Evolutionary conservation across 2,329 filamentous ascomycete species (phyloP).

Genomic region (Grosmannia huntii): DNA sequence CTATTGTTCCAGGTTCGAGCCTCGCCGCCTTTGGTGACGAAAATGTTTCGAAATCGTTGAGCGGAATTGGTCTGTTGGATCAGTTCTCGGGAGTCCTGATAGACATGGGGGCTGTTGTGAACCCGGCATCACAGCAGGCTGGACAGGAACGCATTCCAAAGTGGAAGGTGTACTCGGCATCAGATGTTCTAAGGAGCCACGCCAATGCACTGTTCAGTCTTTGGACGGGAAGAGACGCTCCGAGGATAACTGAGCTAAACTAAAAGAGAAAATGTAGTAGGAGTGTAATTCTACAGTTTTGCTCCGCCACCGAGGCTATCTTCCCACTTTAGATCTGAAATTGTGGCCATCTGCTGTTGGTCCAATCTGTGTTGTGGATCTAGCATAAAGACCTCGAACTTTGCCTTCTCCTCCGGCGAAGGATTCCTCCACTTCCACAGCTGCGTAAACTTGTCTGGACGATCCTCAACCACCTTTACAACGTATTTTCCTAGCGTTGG

Average conservation of each 20-base stretch:
- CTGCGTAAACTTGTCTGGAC: neutral
- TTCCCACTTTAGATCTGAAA: neutral
- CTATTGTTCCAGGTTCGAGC: neutral
- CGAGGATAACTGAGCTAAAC: neutral
- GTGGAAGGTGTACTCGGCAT: neutral
- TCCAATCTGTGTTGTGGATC: neutral
- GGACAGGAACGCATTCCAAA: neutral
- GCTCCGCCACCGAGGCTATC: neutral
- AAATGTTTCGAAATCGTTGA: too few relatives aligned
- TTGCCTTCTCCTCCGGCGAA: neutral
- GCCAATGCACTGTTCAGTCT: neutral
- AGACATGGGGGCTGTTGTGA: neutral
- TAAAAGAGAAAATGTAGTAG: neutral
- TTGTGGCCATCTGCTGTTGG: neutral
- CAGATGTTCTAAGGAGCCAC: neutral
- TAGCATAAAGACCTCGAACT: neutral
- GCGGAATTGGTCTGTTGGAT: neutral
- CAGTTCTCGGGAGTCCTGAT: neutral
- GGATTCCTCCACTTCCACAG: conserved; percentile 2
- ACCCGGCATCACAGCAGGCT: neutral
- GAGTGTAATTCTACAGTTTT: neutral
- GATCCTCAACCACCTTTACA: neutral
- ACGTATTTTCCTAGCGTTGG: neutral
- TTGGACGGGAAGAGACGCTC: neutral
- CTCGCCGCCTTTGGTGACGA: neutral